phyloP scores from a whole-genome alignment of 495 filamentous ascomycete species.

The Corynascus novoguineensis region DNA sequence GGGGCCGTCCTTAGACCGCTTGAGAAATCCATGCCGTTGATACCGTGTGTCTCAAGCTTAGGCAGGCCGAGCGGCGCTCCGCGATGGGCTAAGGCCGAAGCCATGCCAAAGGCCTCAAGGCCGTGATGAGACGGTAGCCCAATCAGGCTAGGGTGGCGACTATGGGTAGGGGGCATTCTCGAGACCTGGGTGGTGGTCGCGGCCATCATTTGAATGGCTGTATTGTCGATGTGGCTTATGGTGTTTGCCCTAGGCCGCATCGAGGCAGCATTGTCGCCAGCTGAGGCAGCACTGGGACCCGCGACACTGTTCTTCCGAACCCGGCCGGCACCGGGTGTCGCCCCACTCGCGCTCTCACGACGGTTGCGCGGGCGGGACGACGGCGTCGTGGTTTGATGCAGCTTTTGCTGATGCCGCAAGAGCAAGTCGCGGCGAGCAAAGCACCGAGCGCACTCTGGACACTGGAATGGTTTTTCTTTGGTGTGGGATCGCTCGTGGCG shows the following conservation, averaged over 20 bases:
- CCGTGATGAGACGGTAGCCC: conserved; percentile 58
- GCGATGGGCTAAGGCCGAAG: conserved; percentile 57
- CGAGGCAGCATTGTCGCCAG: conserved; percentile 40
- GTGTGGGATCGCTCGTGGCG: conserved; percentile 97
- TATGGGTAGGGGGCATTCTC: conserved; percentile 49
- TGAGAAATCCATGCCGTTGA: conserved; percentile 50
- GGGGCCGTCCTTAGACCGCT: conserved; percentile 75
- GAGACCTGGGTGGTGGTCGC: conserved; percentile 48
- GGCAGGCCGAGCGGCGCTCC: conserved; percentile 62
- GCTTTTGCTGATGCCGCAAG: conserved; percentile 94
- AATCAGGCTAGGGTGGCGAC: conserved; percentile 60
- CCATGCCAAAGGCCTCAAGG: conserved; percentile 58
- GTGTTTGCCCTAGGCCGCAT: conserved; percentile 95
- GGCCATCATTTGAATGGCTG: conserved; percentile 65
- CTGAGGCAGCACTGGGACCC: conserved; percentile 42
- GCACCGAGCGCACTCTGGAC: conserved; percentile 89
- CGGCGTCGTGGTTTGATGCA: conserved; percentile 92
- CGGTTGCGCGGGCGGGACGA: conserved; percentile 82
- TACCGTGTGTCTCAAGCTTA: conserved; percentile 75
- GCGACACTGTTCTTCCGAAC: conserved; percentile 91
- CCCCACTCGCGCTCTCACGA: conserved; percentile 80
- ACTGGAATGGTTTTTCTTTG: conserved; percentile 99
- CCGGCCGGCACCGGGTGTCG: conserved; percentile 58
- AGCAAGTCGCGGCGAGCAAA: conserved; percentile 93
- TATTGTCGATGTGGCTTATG: conserved; percentile 86